Base-by-base conservation (phyloP, 371 early-diverging fungal genomes). In the Lichtheimia ornata region DNA sequence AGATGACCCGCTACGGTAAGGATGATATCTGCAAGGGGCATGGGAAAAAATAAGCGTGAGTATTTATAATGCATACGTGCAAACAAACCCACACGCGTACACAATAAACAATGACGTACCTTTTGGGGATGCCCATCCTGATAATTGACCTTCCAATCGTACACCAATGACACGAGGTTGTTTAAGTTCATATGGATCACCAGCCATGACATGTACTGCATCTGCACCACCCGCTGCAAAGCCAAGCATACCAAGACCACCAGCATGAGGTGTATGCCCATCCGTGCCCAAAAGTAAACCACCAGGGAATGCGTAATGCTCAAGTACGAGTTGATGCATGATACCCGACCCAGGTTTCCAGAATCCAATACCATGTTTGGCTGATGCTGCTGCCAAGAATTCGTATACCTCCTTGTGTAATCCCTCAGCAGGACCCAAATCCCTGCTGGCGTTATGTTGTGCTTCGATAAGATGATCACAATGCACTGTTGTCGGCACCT, bases 391-490 rank as follows among this genome's bases (percentile, higher is more conserved):
- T 58, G 90, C 77, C 70, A 97, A 80, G 71, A 96, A 97, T 74
- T 96, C 93, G 76, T 95, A 97, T 60, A 97, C 95, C 76, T 97
- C 98, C 73, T 87, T 86, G 84, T 96, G 94, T 70, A 89, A 83
- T 65, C 92, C 90, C 66, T 88, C 87, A 70, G 96, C 92, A 61
- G 91, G 91, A 59, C 85, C 81, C 64, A 97, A 80, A 79, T 97
- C 97, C 72, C 85, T 75, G 42, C 63, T 84, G 56, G 91, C 94
- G 55, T 94, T 94, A 64, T 86, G 72, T 77, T 94, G 92, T 56
- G 95, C 97, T 77, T 94, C 91, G 62, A 97, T 96, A 84, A 97
- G 75, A 66, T 97, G 98, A 77, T 97, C 98, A 84, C 98, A 98
- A 81, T 98, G 98, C 63, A 98, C 92, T 58, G 92, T 91, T 17